phyloP scores from a whole-genome alignment of 306 rosid species.

The Sphenostylis stenocarpa region DNA sequence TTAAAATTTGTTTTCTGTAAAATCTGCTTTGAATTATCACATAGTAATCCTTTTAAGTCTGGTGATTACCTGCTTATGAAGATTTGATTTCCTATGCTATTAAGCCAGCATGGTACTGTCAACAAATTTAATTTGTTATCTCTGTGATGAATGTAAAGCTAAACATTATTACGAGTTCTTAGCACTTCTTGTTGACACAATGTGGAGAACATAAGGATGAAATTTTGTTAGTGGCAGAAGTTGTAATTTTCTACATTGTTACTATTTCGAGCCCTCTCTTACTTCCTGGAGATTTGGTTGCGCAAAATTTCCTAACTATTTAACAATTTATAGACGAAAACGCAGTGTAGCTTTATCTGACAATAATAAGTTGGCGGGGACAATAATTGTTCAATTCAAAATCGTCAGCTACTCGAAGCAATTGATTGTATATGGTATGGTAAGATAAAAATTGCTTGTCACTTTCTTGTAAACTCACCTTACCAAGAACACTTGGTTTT shows the following conservation, averaged over 20 bases:
- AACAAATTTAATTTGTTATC: background rate
- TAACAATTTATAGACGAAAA: conserved; percentile 21
- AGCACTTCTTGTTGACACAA: background rate
- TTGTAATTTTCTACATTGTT: background rate
- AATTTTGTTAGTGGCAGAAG: background rate
- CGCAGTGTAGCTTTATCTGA: conserved; percentile 24
- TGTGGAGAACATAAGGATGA: background rate
- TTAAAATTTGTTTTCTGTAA: background rate
- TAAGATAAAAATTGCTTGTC: conserved; percentile 25
- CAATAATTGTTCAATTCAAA: conserved; percentile 37
- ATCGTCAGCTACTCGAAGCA: conserved; percentile 30
- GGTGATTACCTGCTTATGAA: background rate
- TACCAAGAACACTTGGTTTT: conserved; percentile 13
- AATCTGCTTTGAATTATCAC: background rate
- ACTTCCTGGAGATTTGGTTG: conserved; percentile 13
- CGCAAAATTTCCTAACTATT: conserved; percentile 8
- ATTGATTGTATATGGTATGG: conserved; percentile 30
- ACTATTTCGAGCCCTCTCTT: background rate
- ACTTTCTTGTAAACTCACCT: conserved; percentile 31
- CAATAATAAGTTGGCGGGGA: conserved; percentile 34
- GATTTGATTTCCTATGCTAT: background rate
- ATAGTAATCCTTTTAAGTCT: background rate
- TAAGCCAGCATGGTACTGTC: background rate
- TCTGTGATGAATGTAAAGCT: background rate
- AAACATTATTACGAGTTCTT: background rate